Evolutionary conservation across 1,139 yeast genomes (phyloP).

Genomic region (Pneumocystis sp.): DNA sequence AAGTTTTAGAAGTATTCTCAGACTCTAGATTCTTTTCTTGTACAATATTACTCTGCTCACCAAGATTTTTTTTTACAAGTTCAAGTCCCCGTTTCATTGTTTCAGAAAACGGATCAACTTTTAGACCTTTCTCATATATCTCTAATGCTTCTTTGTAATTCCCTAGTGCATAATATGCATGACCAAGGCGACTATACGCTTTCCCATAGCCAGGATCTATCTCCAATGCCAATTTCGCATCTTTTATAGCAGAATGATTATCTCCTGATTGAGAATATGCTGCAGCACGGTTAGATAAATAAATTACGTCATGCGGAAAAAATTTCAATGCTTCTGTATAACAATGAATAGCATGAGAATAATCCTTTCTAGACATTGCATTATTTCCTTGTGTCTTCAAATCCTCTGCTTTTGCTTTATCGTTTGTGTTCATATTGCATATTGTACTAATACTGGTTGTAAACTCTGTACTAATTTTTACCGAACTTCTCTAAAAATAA

Average conservation of each 20-base stretch:
- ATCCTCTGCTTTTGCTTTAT: conserved; percentile 13
- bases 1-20: conserved; percentile 20
- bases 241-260: conserved; percentile 64
- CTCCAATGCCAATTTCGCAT: conserved; percentile 67
- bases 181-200: conserved; percentile 89
- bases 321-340: conserved; percentile 72
- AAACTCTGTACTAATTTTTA: conserved; percentile 1
- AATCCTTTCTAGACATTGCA: conserved; percentile 72
- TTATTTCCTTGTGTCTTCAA: conserved; percentile 79
- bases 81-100: conserved; percentile 91
- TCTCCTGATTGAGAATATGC: conserved; percentile 71
- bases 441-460: conserved; percentile 19
- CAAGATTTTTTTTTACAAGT: conserved; percentile 76
- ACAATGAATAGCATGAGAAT: conserved; percentile 50
- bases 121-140: conserved; percentile 78
- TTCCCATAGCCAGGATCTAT: conserved; percentile 70
- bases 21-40: conserved; percentile 5
- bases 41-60: conserved; percentile 45
- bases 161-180: conserved; percentile 81
- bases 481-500: not conserved
- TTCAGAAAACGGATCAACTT: conserved; percentile 76
- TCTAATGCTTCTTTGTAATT: conserved; percentile 79
- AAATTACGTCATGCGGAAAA: conserved; percentile 63
- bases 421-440: conserved; percentile 8
- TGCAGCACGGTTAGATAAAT: conserved; percentile 90